Percentiles rank a stretch among this genome's conserved stretches.
Conservation (phyloP, 1,139 yeast genomes). For the Pneumocystis canis region DNA sequence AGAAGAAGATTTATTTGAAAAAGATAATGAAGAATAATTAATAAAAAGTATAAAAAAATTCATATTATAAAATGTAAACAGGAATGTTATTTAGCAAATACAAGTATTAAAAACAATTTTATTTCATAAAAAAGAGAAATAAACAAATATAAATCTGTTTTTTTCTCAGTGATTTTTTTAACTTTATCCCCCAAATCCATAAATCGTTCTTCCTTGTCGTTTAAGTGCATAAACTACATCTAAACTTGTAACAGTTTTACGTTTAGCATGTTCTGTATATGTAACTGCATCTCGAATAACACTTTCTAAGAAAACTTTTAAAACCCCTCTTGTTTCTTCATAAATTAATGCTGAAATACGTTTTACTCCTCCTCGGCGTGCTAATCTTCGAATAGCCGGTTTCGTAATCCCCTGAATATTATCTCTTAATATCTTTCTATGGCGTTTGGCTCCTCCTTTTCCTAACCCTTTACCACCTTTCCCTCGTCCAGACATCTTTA, state of each 20-base stretch:
- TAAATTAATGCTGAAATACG: conserved; percentile 97
- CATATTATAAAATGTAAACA: too few relatives aligned
- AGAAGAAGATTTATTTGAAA: neutral
- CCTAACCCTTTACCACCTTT: conserved; percentile 99
- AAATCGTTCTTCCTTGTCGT: conserved; percentile 99
- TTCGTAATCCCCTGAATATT: conserved; percentile 99
- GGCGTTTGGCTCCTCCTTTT: conserved; percentile 60
- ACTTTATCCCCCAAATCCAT: conserved; percentile 96
- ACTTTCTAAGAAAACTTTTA: conserved; percentile 88
- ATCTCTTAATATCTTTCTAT: conserved; percentile 98
- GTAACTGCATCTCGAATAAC: conserved; percentile 98
- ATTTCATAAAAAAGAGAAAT: too few relatives aligned
- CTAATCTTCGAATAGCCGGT: conserved; percentile 99
- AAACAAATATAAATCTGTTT: too few relatives aligned
- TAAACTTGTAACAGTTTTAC: conserved; percentile 97
- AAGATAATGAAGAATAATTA: neutral
- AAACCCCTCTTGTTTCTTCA: conserved; percentile 96
- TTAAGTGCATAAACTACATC: conserved; percentile 98
- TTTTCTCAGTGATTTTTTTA: too few relatives aligned
- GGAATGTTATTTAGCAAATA: too few relatives aligned
- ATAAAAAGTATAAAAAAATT: too few relatives aligned
- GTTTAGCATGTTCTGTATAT: conserved; percentile 99
- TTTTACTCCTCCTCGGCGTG: conserved; percentile 99
- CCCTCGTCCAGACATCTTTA: conserved; percentile 93
- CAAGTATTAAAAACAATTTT: too few relatives aligned